Evolutionary conservation across 2,329 filamentous ascomycete genomes (phyloP), one percentile per base, ranked within the genome.

Genomic region (Cladorrhinum sp.): DNA sequence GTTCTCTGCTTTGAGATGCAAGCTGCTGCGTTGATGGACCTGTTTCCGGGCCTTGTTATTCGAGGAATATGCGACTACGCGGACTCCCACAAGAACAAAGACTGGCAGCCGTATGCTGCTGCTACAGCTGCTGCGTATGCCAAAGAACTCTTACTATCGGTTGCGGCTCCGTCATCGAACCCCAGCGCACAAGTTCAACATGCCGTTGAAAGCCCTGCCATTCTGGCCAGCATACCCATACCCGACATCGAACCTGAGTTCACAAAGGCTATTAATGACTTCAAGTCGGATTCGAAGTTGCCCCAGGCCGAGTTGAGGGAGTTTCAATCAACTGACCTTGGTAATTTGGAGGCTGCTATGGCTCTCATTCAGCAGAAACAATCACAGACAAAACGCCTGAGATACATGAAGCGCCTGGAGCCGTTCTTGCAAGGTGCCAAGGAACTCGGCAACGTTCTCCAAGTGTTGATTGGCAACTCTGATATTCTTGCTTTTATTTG

Each of bases 1-100:
- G 63, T 73, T 6, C 49, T 73, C 10, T 72, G 70, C 54, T 72
- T 75, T 49, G 73, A 75, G 52, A 75, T 70, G 70, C 72, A 72
- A 58, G 56, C 56, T 9, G 56, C 56, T 2, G 56, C 42, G 1
- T 10, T 58, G 1, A 58, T 58, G 56, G 4, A 52, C 16, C 21
- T 2, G 1, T 58, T 58, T 5, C 46, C 26, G 14, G 51, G 46
- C 14, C 46, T 58, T 1, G 28, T 58, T 1, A 14, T 58, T 3
- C 56, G 56, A 4, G 56, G 56, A 16, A 58, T 39, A 2, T 58
- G 42, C 18, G 20, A 58, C 1, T 58, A 58, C 8, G n/a, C 56
- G 0, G 56, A 58, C 46, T 26, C 55, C 2, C 28, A 58, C 18
- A 58, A 58, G 2, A 58, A 50, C 12, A 58, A 58, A 2, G 30